Evolutionary conservation across 768 basidiomycete species (phyloP).

Genomic region (Podaxis mareebaensis): DNA sequence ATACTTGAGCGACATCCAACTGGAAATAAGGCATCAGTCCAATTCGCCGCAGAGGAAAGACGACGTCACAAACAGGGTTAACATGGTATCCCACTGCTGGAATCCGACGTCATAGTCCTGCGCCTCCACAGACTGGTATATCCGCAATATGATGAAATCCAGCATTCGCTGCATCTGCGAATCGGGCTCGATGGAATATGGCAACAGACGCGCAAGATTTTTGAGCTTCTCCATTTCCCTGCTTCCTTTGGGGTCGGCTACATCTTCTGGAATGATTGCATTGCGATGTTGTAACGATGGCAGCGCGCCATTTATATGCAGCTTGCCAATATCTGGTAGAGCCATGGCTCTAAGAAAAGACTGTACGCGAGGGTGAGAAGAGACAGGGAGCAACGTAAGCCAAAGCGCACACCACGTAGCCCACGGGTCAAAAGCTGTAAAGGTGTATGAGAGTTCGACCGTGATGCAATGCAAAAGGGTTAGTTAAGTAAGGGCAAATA

Average conservation of each 20-base stretch:
- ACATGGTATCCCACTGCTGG: conserved; percentile 77
- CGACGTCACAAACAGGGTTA: conserved; percentile 57
- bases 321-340: conserved; percentile 48
- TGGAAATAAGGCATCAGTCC: conserved; percentile 13
- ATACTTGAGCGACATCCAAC: conserved; percentile 84
- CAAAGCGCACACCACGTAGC: not conserved
- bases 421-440: not conserved
- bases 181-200: conserved; percentile 76
- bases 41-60: conserved; percentile 9
- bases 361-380: conserved; percentile 16
- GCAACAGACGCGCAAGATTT: conserved; percentile 63
- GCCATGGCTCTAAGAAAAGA: conserved; percentile 28
- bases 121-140: conserved; percentile 74
- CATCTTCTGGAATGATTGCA: conserved; percentile 28
- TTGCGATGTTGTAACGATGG: conserved; percentile 11
- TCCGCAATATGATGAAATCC: conserved; percentile 67
- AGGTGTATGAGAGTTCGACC: not conserved
- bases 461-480: not conserved
- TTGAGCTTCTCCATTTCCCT: conserved; percentile 59
- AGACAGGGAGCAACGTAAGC: conserved; percentile 19
- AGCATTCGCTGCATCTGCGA: conserved; percentile 76
- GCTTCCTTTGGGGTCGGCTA: conserved; percentile 35
- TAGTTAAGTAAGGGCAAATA: not conserved
- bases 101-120: conserved; percentile 84
- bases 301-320: conserved; percentile 41